Conservation (phyloP, 352 stramenopile genomes). For the Elongisporangium senticosum region DNA sequence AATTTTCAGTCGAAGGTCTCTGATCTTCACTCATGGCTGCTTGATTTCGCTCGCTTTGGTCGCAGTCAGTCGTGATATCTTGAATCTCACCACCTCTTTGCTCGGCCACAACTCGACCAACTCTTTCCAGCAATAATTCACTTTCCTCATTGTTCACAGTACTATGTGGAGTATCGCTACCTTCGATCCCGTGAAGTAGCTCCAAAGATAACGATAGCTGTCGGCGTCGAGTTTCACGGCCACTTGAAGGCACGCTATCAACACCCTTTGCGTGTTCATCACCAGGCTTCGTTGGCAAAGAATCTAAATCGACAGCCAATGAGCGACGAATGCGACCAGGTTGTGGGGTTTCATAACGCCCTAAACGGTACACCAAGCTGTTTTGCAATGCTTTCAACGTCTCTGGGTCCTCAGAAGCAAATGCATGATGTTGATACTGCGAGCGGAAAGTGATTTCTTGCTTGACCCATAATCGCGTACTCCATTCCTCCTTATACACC, state of each 20-base stretch:
- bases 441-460: slow-evolving; percentile 69
- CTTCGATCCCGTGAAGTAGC: slow-evolving; percentile 31
- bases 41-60: background rate
- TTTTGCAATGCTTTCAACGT: slow-evolving; percentile 24
- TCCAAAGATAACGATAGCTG: slow-evolving; percentile 32
- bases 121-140: slow-evolving; percentile 50
- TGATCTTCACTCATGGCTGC: background rate
- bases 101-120: slow-evolving; percentile 65
- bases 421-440: slow-evolving; percentile 42
- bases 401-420: slow-evolving; percentile 21
- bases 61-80: slow-evolving; percentile 61
- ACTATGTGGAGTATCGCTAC: slow-evolving; percentile 17
- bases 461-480: slow-evolving; percentile 44
- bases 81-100: slow-evolving; percentile 72
- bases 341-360: slow-evolving; percentile 57
- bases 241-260: slow-evolving; percentile 6
- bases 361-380: slow-evolving; percentile 40
- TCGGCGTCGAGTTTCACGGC: slow-evolving; percentile 3
- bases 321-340: slow-evolving; percentile 53
- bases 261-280: slow-evolving; percentile 16
- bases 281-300: slow-evolving; percentile 2
- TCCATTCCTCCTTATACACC: slow-evolving; percentile 40
- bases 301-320: slow-evolving; percentile 42
- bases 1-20: background rate
- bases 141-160: slow-evolving; percentile 17